phyloP scores from a whole-genome alignment of 306 rosid species.

The Leucaena leucocephala region DNA sequence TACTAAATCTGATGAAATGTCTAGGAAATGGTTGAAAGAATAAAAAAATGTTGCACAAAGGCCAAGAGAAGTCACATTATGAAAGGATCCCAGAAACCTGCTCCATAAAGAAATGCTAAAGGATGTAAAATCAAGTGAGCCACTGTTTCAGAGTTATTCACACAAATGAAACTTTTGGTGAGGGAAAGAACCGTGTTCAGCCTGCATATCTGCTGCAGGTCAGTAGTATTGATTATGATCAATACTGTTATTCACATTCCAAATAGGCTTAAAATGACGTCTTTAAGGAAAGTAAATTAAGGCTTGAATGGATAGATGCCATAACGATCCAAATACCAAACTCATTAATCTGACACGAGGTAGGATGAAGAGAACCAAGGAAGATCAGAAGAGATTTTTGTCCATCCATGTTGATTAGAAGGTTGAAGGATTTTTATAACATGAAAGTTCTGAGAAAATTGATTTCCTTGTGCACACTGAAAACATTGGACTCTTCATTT shows the following conservation, averaged over 20 bases:
- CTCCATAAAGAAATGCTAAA: background rate
- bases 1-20: background rate
- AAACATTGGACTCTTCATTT: background rate
- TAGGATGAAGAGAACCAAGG: background rate
- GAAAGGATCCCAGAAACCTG: background rate
- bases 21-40: background rate
- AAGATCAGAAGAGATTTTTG: background rate
- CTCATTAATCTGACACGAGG: background rate
- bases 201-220: background rate
- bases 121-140: background rate
- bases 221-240: background rate
- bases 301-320: background rate
- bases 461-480: background rate
- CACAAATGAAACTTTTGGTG: background rate
- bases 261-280: background rate
- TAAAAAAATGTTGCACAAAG: background rate
- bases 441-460: background rate
- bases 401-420: background rate
- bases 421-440: background rate
- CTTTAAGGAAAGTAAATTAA: background rate
- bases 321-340: background rate
- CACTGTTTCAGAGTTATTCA: background rate
- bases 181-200: background rate
- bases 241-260: background rate
- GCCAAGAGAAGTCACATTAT: background rate